Conservation (phyloP, 2,329 filamentous ascomycete species). For the Pestalotiopsis sp. region DNA sequence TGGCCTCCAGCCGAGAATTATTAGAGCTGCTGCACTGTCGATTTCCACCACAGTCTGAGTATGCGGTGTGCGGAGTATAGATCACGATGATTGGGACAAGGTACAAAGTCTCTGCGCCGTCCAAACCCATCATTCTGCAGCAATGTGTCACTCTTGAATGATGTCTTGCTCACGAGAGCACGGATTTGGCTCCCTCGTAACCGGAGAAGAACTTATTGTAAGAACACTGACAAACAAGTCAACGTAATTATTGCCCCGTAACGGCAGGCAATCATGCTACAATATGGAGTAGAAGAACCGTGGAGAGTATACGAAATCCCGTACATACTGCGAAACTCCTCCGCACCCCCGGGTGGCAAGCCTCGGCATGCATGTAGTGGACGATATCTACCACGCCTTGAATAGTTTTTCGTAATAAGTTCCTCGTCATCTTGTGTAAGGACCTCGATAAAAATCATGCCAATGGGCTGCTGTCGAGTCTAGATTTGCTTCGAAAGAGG, state of each 20-base stretch:
- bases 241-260: not conserved
- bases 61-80: not conserved
- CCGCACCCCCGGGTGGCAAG: not conserved
- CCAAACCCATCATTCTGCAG: not conserved
- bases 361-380: not conserved
- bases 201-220: not conserved
- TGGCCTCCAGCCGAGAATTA: not conserved
- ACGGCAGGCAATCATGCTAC: not conserved
- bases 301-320: not conserved
- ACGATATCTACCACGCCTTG: not conserved
- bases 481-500: conserved; percentile 4
- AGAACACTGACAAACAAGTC: not conserved
- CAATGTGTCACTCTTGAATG: not conserved
- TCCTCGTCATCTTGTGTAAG: not conserved
- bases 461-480: not conserved
- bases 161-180: not conserved
- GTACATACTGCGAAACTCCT: not conserved
- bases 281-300: not conserved
- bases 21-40: not conserved
- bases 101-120: not conserved
- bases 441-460: not conserved
- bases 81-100: not conserved
- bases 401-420: not conserved
- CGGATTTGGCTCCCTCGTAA: not conserved
- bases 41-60: not conserved